Conservation (phyloP, 108 stramenopile species). For the Poteriospumella lacustris region DNA sequence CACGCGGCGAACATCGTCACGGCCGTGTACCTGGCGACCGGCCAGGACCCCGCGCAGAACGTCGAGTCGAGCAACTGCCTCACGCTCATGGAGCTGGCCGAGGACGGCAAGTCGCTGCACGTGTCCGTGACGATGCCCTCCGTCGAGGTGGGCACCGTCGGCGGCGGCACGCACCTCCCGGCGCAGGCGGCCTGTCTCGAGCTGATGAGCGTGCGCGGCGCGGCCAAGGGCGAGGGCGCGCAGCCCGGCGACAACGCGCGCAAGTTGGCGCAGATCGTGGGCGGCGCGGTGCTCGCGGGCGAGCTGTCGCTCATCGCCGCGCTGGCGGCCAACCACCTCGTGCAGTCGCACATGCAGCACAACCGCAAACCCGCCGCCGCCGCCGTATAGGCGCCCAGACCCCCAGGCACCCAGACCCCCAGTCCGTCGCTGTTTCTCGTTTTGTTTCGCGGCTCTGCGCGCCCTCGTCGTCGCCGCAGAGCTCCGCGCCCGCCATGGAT, state of each 20-base stretch:
- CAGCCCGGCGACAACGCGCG: conserved; percentile 82
- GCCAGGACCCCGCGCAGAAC: conserved; percentile 98
- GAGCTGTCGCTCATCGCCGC: conserved; percentile 92
- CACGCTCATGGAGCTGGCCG: conserved; percentile 82
- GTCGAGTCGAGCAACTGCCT: conserved; percentile 92
- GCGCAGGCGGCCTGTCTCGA: conserved; percentile 89
- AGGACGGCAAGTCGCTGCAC: conserved; percentile 57
- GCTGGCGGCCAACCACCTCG: conserved; percentile 57
- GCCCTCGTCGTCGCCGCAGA: too few relatives aligned
- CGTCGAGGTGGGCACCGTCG: conserved; percentile 96
- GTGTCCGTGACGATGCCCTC: conserved; percentile 91
- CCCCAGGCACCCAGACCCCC: neutral
- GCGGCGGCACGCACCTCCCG: conserved; percentile 87
- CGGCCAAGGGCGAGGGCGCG: conserved; percentile 49
- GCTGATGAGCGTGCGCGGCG: conserved; percentile 79
- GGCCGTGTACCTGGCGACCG: conserved; percentile 94
- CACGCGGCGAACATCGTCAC: conserved; percentile 96
- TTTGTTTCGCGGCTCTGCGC: too few relatives aligned
- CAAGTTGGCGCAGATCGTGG: conserved; percentile 83
- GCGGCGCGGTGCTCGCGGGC: conserved; percentile 86
- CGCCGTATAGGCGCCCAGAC: neutral
- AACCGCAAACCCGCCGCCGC: conserved; percentile 49
- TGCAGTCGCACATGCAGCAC: conserved; percentile 54
- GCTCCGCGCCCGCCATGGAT: too few relatives aligned
- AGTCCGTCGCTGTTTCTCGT: too few relatives aligned